These are phyloP conservation scores for Naematelia encephala DNA, from an alignment of 768 basidiomycete genomes.

Conservation along the genomic window DNA sequence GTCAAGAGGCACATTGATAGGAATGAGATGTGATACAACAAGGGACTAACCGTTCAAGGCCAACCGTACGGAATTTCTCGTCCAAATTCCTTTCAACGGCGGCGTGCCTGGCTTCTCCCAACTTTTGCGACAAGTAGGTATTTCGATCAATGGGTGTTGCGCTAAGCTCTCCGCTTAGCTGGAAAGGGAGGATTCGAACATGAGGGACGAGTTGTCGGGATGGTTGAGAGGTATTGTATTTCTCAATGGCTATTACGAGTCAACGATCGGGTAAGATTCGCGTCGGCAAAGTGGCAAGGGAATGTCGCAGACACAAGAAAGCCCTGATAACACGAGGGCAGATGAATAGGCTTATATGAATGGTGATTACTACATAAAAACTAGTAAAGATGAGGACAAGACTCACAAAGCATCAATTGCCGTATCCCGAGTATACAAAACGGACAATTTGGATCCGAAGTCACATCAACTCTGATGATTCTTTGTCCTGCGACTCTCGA, in stretches of 20 bases:
- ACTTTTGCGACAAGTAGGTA: conserved; percentile 36
- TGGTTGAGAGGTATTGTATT: background rate
- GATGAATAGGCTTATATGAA: background rate
- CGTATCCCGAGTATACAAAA: background rate
- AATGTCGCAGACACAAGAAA: background rate
- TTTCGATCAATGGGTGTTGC: background rate
- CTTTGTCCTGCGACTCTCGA: background rate
- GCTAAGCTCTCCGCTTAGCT: background rate
- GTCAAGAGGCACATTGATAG: conserved; percentile 7
- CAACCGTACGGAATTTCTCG: conserved; percentile 61
- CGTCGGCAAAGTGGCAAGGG: too few relatives aligned
- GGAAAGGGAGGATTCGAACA: background rate
- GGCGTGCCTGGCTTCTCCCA: conserved; percentile 56
- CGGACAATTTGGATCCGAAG: background rate
- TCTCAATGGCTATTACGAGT: background rate
- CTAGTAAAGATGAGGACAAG: background rate
- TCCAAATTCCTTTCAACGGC: conserved; percentile 51
- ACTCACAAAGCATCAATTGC: background rate
- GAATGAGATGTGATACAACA: too few relatives aligned
- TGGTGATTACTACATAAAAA: background rate
- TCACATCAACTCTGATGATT: background rate
- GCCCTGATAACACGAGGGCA: background rate
- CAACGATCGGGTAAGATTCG: too few relatives aligned
- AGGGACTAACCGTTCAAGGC: conserved; percentile 62
- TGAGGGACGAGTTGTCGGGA: background rate